phyloP scores from a whole-genome alignment of 441 rosid species.

The Adansonia gregorii region DNA sequence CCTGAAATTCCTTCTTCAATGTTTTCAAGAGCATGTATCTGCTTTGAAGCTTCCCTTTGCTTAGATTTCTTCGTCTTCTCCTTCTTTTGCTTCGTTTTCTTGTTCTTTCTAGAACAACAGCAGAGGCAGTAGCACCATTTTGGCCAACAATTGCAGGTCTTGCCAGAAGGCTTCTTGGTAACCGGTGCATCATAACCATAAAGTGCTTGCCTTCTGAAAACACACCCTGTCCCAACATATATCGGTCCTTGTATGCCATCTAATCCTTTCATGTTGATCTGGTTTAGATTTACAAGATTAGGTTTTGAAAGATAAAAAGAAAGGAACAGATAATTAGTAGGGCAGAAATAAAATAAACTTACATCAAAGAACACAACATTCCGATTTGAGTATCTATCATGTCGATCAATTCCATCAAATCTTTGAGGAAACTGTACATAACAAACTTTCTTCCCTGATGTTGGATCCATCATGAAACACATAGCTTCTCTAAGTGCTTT shows the following conservation, averaged over 20 bases:
- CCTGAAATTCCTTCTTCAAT: slow-evolving; percentile 68
- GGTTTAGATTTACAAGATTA: slow-evolving; percentile 29
- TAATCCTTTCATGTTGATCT: slow-evolving; percentile 84
- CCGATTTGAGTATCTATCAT: slow-evolving; percentile 81
- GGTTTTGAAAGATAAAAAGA: slow-evolving; percentile 19
- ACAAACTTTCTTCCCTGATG: slow-evolving; percentile 71
- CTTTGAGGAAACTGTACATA: slow-evolving; percentile 89
- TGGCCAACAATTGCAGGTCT: slow-evolving; percentile 84
- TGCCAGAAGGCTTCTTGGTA: slow-evolving; percentile 63
- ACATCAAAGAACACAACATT: slow-evolving; percentile 86
- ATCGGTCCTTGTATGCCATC: slow-evolving; percentile 89
- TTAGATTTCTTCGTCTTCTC: slow-evolving; percentile 47
- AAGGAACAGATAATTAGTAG: background rate
- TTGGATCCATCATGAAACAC: slow-evolving; percentile 92
- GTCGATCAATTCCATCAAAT: slow-evolving; percentile 78
- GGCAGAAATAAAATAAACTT: slow-evolving; percentile 36
- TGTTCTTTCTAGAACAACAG: slow-evolving; percentile 56
- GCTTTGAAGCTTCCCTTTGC: slow-evolving; percentile 64
- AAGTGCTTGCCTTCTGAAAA: slow-evolving; percentile 78
- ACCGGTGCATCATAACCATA: slow-evolving; percentile 74
- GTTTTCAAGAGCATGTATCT: slow-evolving; percentile 71
- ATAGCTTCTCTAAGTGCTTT: slow-evolving; percentile 85
- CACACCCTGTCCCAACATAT: slow-evolving; percentile 88
- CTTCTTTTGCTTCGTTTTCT: slow-evolving; percentile 48
- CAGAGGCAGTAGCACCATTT: slow-evolving; percentile 68